Percentiles rank a stretch among this genome's conserved stretches.
Evolutionary conservation across 805 yeast species (phyloP).

Genomic region (Diddensiella santjacobensis): DNA sequence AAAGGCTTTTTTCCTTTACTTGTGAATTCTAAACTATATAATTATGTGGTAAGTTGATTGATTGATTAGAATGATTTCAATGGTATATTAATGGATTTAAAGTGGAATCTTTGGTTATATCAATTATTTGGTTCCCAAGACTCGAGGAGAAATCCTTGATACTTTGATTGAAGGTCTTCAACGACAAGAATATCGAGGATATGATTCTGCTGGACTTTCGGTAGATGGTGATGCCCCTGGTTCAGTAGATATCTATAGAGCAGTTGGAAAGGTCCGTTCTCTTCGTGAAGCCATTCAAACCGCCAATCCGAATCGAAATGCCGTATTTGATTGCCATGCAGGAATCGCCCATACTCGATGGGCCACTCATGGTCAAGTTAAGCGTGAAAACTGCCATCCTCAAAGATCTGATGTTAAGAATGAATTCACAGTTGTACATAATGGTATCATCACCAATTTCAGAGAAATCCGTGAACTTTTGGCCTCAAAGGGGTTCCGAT

Average conservation of each 20-base stretch:
- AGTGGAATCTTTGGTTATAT: conserved; percentile 98
- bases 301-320: conserved; percentile 46
- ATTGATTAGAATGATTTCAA: no score
- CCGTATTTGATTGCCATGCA: conserved; percentile 74
- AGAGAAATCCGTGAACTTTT: conserved; percentile 84
- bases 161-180: conserved; percentile 70
- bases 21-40: no score
- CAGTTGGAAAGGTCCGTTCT: conserved; percentile 86
- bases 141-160: conserved; percentile 88
- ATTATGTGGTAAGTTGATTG: no score
- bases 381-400: conserved; percentile 86
- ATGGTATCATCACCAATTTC: conserved; percentile 96
- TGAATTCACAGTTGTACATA: conserved; percentile 92
- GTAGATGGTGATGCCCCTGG: conserved; percentile 81
- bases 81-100: no score
- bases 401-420: conserved; percentile 80
- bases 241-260: conserved; percentile 70
- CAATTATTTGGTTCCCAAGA: conserved; percentile 86
- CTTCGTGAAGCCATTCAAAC: conserved; percentile 56
- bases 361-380: conserved; percentile 99
- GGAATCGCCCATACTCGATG: conserved; percentile 99
- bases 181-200: conserved; percentile 95
- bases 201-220: conserved; percentile 96
- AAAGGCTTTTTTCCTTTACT: no score
- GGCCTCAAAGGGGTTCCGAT: conserved; percentile 69